Evolutionary conservation across 1,139 yeast species (phyloP).

Genomic region (Candida albicans): DNA sequence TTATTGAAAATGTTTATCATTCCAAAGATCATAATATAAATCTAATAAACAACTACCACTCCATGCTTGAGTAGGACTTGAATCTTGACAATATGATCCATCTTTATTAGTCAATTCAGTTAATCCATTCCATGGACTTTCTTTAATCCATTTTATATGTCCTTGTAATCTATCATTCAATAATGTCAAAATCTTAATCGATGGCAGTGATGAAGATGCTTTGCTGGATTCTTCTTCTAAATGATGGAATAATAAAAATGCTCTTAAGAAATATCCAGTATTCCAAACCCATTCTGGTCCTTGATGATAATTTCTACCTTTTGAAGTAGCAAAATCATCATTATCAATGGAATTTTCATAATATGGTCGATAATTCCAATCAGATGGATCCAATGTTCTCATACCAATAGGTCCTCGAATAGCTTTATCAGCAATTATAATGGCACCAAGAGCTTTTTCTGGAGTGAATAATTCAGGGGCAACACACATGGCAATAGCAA

Average conservation of each 20-base stretch:
- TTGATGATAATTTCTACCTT: constrained; percentile 96
- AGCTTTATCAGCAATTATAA: constrained; percentile 66
- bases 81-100: constrained; percentile 77
- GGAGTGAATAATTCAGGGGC: constrained; percentile 88
- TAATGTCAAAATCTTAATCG: constrained; percentile 30
- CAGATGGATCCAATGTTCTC: constrained; percentile 89
- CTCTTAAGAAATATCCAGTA: constrained; percentile 82
- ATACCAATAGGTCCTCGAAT: constrained; percentile 91
- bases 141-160: constrained; percentile 67
- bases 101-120: constrained; percentile 90
- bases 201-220: constrained; percentile 21
- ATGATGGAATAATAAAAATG: constrained; percentile 58
- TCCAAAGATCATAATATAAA: constrained; percentile 65
- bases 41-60: constrained; percentile 84
- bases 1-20: constrained; percentile 13
- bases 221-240: constrained; percentile 21
- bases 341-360: constrained; percentile 79
- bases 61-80: constrained; percentile 98
- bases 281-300: constrained; percentile 99
- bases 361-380: constrained; percentile 87
- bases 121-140: constrained; percentile 89
- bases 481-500: constrained; percentile 86
- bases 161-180: constrained; percentile 58
- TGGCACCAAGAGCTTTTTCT: constrained; percentile 59
- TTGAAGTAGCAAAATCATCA: constrained; percentile 86